phyloP scores from a whole-genome alignment of 331 rosid genomes.

The Prunus yedoensis region DNA sequence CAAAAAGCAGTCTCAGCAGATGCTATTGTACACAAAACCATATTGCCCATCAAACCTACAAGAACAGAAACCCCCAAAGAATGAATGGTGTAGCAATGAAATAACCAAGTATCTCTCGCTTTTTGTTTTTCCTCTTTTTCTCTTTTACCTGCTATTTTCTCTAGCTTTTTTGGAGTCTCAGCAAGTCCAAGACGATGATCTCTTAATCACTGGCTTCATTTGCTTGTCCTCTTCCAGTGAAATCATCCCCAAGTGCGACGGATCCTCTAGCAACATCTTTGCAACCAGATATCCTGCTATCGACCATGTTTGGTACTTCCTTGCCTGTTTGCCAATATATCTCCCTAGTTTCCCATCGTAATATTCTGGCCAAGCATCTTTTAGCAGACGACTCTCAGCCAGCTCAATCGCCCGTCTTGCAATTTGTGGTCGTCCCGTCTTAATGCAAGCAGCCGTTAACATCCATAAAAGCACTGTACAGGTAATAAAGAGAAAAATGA shows the following conservation, averaged over 20 bases:
- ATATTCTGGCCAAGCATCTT: slow-evolving; percentile 95
- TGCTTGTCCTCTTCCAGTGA: slow-evolving; percentile 94
- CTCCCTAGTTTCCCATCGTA: slow-evolving; percentile 90
- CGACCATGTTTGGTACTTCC: slow-evolving; percentile 96
- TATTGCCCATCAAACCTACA: slow-evolving; percentile 44
- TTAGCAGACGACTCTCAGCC: slow-evolving; percentile 80
- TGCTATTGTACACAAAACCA: slow-evolving; percentile 64
- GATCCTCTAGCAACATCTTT: slow-evolving; percentile 96
- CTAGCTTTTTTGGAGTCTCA: slow-evolving; percentile 33
- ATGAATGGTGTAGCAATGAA: slow-evolving; percentile 50
- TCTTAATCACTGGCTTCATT: slow-evolving; percentile 80
- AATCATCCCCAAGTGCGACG: slow-evolving; percentile 94
- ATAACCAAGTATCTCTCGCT: slow-evolving; percentile 50
- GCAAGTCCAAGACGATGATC: slow-evolving; percentile 94
- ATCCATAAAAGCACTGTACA: slow-evolving; percentile 87
- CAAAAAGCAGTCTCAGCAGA: slow-evolving; percentile 47
- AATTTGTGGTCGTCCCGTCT: slow-evolving; percentile 88
- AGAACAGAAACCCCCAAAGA: slow-evolving; percentile 29
- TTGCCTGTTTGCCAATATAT: slow-evolving; percentile 85
- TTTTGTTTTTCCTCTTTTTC: slow-evolving; percentile 32
- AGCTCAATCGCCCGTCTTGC: slow-evolving; percentile 92
- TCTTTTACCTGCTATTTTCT: slow-evolving; percentile 20
- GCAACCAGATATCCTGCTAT: slow-evolving; percentile 92
- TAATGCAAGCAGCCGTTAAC: slow-evolving; percentile 93
- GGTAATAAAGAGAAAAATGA: slow-evolving; percentile 10